Evolutionary conservation across 1,139 yeast genomes (phyloP), one percentile per base, ranked within the genome.

Genomic region (Zygoascus meyerae): DNA sequence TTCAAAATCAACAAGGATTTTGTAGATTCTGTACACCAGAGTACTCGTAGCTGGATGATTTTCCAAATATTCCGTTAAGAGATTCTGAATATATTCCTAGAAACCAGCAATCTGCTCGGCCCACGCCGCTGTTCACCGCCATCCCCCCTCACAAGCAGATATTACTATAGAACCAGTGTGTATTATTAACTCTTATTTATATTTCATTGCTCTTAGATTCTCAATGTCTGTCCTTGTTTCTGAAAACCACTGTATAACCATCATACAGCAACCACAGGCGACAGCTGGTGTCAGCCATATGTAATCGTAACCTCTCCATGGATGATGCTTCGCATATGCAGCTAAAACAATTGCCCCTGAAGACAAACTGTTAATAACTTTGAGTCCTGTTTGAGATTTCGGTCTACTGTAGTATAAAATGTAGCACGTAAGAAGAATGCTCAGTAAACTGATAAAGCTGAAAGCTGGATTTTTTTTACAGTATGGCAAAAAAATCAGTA

Each of bases 221-320:
- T 32, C 35, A 32, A 66, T 49, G 18, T 58, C 63, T 2, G 11
- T 33, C 6, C 53, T 46, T 0, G 64, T 57, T 42, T 66, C 60
- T 9, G 42, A 37, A 28, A 61, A 50, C 68, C 67, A 66, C 32
- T 50, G 48, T 32, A 56, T 50, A 9, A 64, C 51, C 18, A 62
- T 35, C 12, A 53, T 3, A 3, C 60, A 47, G 1, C 64, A 51
- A 12, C 55, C 26, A 9, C 64, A 55, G 1, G 64, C 53, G 4
- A 59, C 42, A 7, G 51, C 30, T 1, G 70, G 68, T 29, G 64
- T 41, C 10, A 52, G 42, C 70, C 70, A 66, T 29, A 66, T 48
- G 32, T 53, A 56, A 48, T 65, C 69, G 35, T 56, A 58, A 11
- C 61, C 56, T 17, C 45, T 37, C 61, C 64, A 60, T 2, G 66